A percentile compares a stretch with the other conserved stretches of the same genome.
These are phyloP conservation scores for Citrus maxima DNA, from an alignment of 345 rosid genomes.

Conservation along the genomic window DNA sequence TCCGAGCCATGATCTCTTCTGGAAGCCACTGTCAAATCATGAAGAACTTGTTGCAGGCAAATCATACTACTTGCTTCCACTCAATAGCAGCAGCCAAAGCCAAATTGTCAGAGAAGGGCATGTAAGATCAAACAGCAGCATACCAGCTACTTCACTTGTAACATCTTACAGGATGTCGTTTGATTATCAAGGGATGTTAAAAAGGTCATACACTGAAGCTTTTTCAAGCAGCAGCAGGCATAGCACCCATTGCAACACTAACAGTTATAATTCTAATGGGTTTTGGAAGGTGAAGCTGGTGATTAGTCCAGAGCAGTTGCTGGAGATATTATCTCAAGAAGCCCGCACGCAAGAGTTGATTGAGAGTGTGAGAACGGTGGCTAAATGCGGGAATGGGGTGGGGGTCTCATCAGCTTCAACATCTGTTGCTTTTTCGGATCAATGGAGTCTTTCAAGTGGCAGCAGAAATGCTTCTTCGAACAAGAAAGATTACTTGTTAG, in stretches of 20 bases:
- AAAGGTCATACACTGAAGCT: conserved; percentile 66
- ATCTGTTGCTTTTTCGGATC: conserved; percentile 39
- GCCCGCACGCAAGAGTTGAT: conserved; percentile 61
- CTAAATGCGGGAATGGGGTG: conserved; percentile 50
- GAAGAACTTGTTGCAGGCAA: conserved; percentile 50
- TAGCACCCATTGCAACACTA: conserved; percentile 5
- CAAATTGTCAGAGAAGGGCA: conserved; percentile 46
- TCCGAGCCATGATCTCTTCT: conserved; percentile 46
- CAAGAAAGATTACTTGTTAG: conserved; percentile 24
- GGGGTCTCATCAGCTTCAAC: conserved; percentile 22
- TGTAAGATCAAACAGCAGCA: conserved; percentile 56
- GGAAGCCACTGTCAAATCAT: conserved; percentile 43
- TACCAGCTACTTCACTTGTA: conserved; percentile 31
- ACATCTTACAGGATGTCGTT: conserved; percentile 66
- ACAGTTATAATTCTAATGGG: conserved; percentile 14
- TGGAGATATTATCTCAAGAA: conserved; percentile 67
- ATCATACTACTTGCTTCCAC: conserved; percentile 59
- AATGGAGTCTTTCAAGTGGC: conserved; percentile 53
- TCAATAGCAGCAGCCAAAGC: conserved; percentile 1
- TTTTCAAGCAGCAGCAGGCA: conserved; percentile 38
- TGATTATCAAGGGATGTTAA: conserved; percentile 48
- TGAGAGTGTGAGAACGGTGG: conserved; percentile 72
- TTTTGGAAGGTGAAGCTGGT: conserved; percentile 91
- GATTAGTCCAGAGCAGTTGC: conserved; percentile 57
- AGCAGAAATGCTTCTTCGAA: conserved; percentile 35